Conservation (phyloP, 768 basidiomycete species). For the Serendipita sp. region DNA sequence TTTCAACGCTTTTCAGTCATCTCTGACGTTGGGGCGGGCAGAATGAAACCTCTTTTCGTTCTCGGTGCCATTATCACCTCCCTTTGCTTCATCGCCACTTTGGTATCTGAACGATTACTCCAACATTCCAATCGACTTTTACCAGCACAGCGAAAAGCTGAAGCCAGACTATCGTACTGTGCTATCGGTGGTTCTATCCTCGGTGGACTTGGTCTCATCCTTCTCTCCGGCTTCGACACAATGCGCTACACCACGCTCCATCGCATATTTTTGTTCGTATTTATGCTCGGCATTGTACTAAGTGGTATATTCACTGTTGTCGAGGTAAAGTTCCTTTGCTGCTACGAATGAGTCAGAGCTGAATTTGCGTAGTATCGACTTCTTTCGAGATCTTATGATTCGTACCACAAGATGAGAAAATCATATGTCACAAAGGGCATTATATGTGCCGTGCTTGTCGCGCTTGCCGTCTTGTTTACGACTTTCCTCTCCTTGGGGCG, state of each 20-base stretch:
- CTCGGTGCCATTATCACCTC: conserved; percentile 48
- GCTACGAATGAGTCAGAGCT: neutral
- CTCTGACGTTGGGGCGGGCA: conserved; percentile 58
- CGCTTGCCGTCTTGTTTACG: conserved; percentile 47
- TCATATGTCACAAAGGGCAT: conserved; percentile 48
- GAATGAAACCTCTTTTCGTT: conserved; percentile 62
- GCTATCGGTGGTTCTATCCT: conserved; percentile 45
- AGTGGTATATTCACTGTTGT: conserved; percentile 59
- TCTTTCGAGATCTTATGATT: neutral
- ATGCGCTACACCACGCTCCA: conserved; percentile 35
- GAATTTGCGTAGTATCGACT: neutral
- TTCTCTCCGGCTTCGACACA: conserved; percentile 60
- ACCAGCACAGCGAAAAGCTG: conserved; percentile 34
- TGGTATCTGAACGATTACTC: conserved; percentile 45
- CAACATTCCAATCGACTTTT: conserved; percentile 38
- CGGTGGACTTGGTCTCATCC: conserved; percentile 47
- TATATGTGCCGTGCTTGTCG: conserved; percentile 41
- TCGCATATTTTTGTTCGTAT: conserved; percentile 47
- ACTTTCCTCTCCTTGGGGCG: conserved; percentile 13
- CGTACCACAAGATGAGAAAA: conserved; percentile 24
- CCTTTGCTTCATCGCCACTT: conserved; percentile 40
- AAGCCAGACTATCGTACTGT: conserved; percentile 37
- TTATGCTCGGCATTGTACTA: conserved; percentile 53
- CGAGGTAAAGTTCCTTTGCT: conserved; percentile 30
- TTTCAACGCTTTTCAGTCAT: conserved; percentile 29